Base-by-base conservation (phyloP, 805 yeast species). In the Zygoascus biomembranicola region DNA sequence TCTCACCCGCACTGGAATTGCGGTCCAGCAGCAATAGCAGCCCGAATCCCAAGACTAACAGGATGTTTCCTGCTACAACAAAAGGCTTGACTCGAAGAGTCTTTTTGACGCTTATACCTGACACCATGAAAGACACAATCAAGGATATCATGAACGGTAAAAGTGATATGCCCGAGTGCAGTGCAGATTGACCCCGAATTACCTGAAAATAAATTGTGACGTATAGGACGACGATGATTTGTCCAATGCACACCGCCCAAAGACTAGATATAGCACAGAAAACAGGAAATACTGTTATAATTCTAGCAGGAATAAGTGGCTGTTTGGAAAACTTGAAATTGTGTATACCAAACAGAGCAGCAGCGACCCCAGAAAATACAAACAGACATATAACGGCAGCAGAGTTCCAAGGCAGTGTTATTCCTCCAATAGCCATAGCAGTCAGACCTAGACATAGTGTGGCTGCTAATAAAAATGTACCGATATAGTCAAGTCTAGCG, bases 171-270 rank as follows among this genome's bases (percentile, higher is more conserved):
- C 82, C 73, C 0, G 77, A 62, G 20, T 64, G 65, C 45, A 76
- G 59, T 1, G 74, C 60, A 1, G 62, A 62, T 62, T 59, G 67
- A 51, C 72, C 74, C 46, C 69, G 64, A 13, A 77, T 76, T 52
- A 73, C 63, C 60, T 77, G 76, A 57, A 72, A 73, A 59, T 76
- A 80, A 44, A 72, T 70, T 1, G 82, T 77, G 37, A 77, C 55
- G 57, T 74, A 78, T 60, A 73, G 76, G 43, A 70, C 63, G 61
- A 72, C 72, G 23, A 78, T 64, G 57, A 61, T 77, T 65, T 73
- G 79, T 1, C 71, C 71, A 53, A 73, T 67, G 4, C 83, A 84
- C 56, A 75, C 73, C 19, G 76, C 62, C 52, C 78, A 66, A 52
- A 73, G 72, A 54, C 70, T 69, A 53, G 59, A 20, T 44, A 69